Evolutionary conservation across 768 basidiomycete species (phyloP), one percentile per base, ranked within the genome.

Genomic region (Trametes coccinea): DNA sequence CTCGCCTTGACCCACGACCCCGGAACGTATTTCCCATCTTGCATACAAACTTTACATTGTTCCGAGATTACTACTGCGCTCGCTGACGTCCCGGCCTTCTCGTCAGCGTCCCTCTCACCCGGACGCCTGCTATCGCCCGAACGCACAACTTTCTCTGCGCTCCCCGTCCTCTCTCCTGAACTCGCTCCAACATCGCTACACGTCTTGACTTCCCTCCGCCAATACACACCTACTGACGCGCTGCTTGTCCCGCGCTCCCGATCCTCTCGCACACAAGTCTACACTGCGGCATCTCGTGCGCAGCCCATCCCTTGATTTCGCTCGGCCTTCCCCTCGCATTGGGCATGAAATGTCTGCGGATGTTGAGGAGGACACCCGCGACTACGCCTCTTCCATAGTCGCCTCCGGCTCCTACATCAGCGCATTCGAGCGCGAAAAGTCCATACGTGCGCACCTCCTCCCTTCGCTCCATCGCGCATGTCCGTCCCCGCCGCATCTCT

Each of bases 341-440:
- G 5, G 57, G 57, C 62, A 63, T 63, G 62, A 49, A 52, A 63
- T 63, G 62, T 55, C 62, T 53, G 47, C 62, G 30, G 57, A 27
- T n/a, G 62, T 63, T 17, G 62, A 63, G 57, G 62, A 63, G 62
- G 62, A 59, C 48, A 47, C 45, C 41, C 62, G 62, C 43, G 44
- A 49, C 53, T 34, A 52, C 48, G 53, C 57, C 39, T 52, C 62
- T 13, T 63, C 62, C 31, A 50, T 63, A 63, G 57, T 34, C 6
- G 49, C 22, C 33, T 61, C 48, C 11, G 34, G 34, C 48, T 51
- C 48, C 48, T 51, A 49, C 34, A 43, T 31, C 48, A 59, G 57
- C 30, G 27, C 53, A 1, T 63, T 55, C 16, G 53, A 56, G 16
- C 53, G 48, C 31, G 57, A 63, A 50, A 63, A 63, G 44, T 63